Conservation (phyloP, 1,284 basidiomycete species). For the Moniliella sp. region DNA sequence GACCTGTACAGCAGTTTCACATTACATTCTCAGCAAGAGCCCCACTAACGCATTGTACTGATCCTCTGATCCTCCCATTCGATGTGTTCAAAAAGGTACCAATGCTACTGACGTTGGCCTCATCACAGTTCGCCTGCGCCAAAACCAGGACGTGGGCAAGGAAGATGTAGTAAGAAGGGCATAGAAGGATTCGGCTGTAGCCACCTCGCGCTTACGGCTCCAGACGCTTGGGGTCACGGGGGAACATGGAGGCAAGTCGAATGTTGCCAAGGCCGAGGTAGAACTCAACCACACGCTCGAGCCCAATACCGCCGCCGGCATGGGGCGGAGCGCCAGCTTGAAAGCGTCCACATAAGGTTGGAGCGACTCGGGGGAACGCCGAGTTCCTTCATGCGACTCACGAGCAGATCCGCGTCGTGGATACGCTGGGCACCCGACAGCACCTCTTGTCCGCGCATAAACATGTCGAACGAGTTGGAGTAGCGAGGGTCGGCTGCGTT, state of each 20-base stretch:
- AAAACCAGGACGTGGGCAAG: too few relatives aligned
- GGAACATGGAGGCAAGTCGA: constrained; percentile 76
- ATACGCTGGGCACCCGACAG: constrained; percentile 89
- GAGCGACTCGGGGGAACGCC: constrained; percentile 64
- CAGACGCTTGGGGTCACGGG: constrained; percentile 39
- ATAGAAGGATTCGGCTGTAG: too few relatives aligned
- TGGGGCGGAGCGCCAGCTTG: constrained; percentile 73
- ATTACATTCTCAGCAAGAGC: too few relatives aligned
- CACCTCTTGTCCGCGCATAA: constrained; percentile 97
- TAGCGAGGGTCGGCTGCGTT: constrained; percentile 37
- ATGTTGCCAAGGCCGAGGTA: constrained; percentile 57
- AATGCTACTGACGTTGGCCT: too few relatives aligned
- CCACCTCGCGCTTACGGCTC: constrained; percentile 15
- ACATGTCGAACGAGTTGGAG: constrained; percentile 97
- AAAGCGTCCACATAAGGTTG: constrained; percentile 79
- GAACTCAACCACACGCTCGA: constrained; percentile 87
- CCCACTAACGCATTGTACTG: too few relatives aligned
- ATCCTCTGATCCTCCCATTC: too few relatives aligned
- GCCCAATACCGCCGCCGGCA: constrained; percentile 42
- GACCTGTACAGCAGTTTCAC: too few relatives aligned
- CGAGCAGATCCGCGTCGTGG: constrained; percentile 65
- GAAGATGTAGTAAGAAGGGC: too few relatives aligned
- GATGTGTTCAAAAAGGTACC: too few relatives aligned
- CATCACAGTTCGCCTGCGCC: too few relatives aligned
- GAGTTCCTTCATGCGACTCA: constrained; percentile 53